Percentiles rank a stretch among this genome's conserved stretches.
These are phyloP conservation scores for Neurospora hispaniola DNA, from an alignment of 495 filamentous ascomycete species.

Conservation along the genomic window DNA sequence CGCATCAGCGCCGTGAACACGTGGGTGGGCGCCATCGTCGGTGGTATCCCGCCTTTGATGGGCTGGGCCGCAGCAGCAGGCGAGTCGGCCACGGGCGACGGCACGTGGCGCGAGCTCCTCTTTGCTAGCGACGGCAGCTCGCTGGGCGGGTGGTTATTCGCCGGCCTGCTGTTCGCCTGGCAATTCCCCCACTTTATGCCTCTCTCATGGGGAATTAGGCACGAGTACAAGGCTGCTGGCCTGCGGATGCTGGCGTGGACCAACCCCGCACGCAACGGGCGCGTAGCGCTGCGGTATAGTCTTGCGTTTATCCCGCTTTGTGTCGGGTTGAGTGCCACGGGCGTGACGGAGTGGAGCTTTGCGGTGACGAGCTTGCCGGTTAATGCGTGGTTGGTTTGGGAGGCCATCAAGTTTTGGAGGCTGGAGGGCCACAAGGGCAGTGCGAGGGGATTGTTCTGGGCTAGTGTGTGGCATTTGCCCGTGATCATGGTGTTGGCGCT, in stretches of 20 bases:
- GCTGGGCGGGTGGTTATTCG: constrained; percentile 83
- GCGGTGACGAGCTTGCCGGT: constrained; percentile 67
- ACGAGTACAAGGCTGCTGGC: constrained; percentile 81
- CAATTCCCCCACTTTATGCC: constrained; percentile 98
- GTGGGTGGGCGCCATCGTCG: constrained; percentile 88
- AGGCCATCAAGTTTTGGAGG: constrained; percentile 76
- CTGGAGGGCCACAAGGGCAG: constrained; percentile 67
- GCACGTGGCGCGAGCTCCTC: constrained; percentile 69
- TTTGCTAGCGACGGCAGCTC: constrained; percentile 37
- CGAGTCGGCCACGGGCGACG: constrained; percentile 64
- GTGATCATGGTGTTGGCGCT: constrained; percentile 85
- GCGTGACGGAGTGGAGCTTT: constrained; percentile 84
- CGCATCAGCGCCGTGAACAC: constrained; percentile 81
- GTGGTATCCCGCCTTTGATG: constrained; percentile 92
- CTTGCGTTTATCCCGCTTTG: constrained; percentile 82
- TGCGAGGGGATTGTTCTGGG: constrained; percentile 88
- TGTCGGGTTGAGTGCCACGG: constrained; percentile 63
- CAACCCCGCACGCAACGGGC: constrained; percentile 70
- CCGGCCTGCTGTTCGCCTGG: constrained; percentile 81
- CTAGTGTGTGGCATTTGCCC: constrained; percentile 93
- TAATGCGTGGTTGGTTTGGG: constrained; percentile 75
- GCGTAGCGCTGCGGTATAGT: constrained; percentile 84
- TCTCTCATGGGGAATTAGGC: constrained; percentile 72
- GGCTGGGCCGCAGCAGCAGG: constrained; percentile 93
- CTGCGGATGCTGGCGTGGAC: constrained; percentile 87